Percentiles rank a stretch among this genome's conserved stretches.
Evolutionary conservation across 2,329 filamentous ascomycete genomes (phyloP).

Genomic region (Verticillium nubilum): DNA sequence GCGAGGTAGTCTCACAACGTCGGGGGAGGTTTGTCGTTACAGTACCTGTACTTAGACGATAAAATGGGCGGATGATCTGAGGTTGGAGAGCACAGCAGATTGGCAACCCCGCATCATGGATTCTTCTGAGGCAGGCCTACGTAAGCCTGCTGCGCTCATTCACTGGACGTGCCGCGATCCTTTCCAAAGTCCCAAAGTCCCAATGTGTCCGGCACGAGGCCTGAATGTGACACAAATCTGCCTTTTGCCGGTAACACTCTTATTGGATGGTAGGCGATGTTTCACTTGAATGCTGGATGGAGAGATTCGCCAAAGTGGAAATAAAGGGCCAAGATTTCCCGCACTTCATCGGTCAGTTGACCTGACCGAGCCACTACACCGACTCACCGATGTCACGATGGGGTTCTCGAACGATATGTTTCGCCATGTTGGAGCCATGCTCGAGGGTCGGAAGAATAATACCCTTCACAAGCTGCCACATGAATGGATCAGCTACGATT

Average conservation of each 20-base stretch:
- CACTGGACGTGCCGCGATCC: background rate
- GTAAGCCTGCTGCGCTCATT: background rate
- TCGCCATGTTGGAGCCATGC: no score
- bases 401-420: no score
- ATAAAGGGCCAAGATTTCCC: background rate
- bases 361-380: background rate
- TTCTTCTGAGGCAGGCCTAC: background rate
- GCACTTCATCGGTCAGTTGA: background rate
- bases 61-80: background rate
- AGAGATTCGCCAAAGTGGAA: background rate
- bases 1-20: no score
- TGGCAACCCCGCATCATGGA: background rate
- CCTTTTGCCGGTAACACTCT: background rate
- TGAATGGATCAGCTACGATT: no score
- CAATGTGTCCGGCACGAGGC: background rate
- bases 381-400: background rate
- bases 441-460: no score
- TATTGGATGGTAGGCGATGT: background rate
- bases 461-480: no score
- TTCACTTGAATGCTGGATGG: background rate
- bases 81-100: no score
- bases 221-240: background rate
- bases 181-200: background rate
- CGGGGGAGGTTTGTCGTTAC: no score
- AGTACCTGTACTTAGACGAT: no score